Evolutionary conservation across 352 stramenopile species (phyloP).

Genomic region (Pythium myriotylum): DNA sequence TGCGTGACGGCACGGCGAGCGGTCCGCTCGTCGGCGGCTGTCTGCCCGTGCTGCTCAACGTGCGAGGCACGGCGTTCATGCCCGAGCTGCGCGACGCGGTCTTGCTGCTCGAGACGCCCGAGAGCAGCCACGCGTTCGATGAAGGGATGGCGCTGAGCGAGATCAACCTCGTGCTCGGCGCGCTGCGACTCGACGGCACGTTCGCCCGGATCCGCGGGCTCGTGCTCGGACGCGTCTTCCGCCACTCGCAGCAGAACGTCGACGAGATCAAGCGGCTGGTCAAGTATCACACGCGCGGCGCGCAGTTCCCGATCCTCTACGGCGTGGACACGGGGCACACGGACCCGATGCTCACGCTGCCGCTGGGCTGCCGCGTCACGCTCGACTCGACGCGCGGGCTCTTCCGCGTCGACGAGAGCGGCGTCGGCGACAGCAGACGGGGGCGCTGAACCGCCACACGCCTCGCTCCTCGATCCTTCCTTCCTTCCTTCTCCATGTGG

Average conservation of each 20-base stretch:
- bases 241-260: constrained; percentile 39
- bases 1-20: constrained; percentile 34
- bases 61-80: constrained; percentile 53
- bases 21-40: constrained; percentile 55
- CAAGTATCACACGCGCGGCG: constrained; percentile 50
- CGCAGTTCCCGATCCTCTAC: constrained; percentile 59
- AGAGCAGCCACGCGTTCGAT: constrained; percentile 48
- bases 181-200: constrained; percentile 47
- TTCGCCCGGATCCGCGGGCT: constrained; percentile 54
- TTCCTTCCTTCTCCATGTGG: too few relatives aligned
- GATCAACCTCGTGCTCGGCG: constrained; percentile 52
- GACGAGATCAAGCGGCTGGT: constrained; percentile 50
- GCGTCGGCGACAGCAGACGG: constrained; percentile 30
- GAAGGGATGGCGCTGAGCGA: constrained; percentile 48
- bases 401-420: constrained; percentile 38
- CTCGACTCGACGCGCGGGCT: constrained; percentile 39
- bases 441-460: too few relatives aligned
- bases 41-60: constrained; percentile 58
- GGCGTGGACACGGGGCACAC: constrained; percentile 60
- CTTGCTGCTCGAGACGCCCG: constrained; percentile 56
- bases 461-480: too few relatives aligned
- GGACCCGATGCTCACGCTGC: constrained; percentile 58
- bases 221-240: constrained; percentile 55
- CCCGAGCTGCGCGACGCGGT: constrained; percentile 42
- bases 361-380: constrained; percentile 43